Evolutionary conservation across 345 rosid species (phyloP), one percentile per base, ranked within the genome.

Genomic region (Pugionium dolabratum): DNA sequence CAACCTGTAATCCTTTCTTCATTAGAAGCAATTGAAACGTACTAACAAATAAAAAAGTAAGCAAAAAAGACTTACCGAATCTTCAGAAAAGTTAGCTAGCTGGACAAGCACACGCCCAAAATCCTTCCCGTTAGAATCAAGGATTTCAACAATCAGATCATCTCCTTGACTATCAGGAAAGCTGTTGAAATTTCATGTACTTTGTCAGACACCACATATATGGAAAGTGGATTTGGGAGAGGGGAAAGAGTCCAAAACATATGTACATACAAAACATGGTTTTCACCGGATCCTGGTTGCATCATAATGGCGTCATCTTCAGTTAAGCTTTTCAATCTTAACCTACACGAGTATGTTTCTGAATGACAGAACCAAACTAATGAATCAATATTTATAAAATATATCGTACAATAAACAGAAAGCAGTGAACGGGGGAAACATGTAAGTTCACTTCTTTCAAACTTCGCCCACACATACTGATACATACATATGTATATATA

Each of bases 241-340:
- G 35, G 60, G 76, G 61, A 64, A 25, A 29, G 37, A 51, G 41
- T 37, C 42, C 27, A 30, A 66, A 66, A 58, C 31, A 74, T 29
- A 45, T 28, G 45, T 42, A 78, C 97, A 68, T 88, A 94, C 99
- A 94, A 94, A 65, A 94, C 82, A 69, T 90, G 95, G 63, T 82
- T 79, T 88, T 94, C 99, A 70, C 97, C 89, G 57, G 97, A 88
- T 72, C 97, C 99, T 42, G 95, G 92, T 61, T 90, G 97, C 96
- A 94, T 81, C 71, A 76, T 76, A 66, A 85, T 52, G 63, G 83
- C 80, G 67, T 86, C 97, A 72, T 90, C 95, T 78, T 88, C 97
- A 28, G 78, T 59, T 66, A 87, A 81, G 79, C 92, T 94, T 74
- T 94, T 94, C 82, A 94, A 71, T 76, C 92, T 79, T 67, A 94